Evolutionary conservation across 805 yeast species (phyloP).

Genomic region (Candida germanica): DNA sequence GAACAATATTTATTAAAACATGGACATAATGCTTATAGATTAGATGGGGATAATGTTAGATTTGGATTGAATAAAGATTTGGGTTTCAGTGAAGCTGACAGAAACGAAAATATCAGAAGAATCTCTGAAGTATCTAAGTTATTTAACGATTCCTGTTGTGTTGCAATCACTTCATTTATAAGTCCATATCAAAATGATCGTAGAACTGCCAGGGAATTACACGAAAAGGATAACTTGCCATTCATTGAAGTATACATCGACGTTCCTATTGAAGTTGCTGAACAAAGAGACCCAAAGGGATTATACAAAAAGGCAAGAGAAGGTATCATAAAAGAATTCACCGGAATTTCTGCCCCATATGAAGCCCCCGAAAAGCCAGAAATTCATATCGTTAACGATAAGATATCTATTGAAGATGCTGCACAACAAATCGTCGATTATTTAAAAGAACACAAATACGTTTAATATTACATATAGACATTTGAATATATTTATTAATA

Average conservation of each 20-base stretch:
- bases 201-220: constrained; percentile 80
- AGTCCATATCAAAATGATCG: constrained; percentile 88
- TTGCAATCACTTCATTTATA: constrained; percentile 88
- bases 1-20: constrained; percentile 76
- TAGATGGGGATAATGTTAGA: constrained; percentile 93
- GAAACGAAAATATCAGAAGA: constrained; percentile 93
- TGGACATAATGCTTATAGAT: constrained; percentile 73
- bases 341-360: constrained; percentile 94
- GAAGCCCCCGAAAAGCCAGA: constrained; percentile 89
- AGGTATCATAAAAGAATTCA: constrained; percentile 89
- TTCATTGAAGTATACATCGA: constrained; percentile 90
- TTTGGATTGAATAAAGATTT: constrained; percentile 94
- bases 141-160: constrained; percentile 88
- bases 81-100: constrained; percentile 87
- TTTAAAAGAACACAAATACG: constrained; percentile 49
- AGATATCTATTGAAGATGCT: constrained; percentile 73
- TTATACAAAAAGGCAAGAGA: constrained; percentile 95
- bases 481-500: constrained; percentile 1
- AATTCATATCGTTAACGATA: constrained; percentile 66
- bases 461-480: constrained; percentile 14
- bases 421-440: constrained; percentile 71
- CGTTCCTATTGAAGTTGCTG: constrained; percentile 92
- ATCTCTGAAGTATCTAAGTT: constrained; percentile 92
- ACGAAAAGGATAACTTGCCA: constrained; percentile 69
- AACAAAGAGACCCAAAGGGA: constrained; percentile 96